These are phyloP conservation scores for Hymenoscyphus infarciens DNA, from an alignment of 2,329 filamentous ascomycete species.

Conservation along the genomic window DNA sequence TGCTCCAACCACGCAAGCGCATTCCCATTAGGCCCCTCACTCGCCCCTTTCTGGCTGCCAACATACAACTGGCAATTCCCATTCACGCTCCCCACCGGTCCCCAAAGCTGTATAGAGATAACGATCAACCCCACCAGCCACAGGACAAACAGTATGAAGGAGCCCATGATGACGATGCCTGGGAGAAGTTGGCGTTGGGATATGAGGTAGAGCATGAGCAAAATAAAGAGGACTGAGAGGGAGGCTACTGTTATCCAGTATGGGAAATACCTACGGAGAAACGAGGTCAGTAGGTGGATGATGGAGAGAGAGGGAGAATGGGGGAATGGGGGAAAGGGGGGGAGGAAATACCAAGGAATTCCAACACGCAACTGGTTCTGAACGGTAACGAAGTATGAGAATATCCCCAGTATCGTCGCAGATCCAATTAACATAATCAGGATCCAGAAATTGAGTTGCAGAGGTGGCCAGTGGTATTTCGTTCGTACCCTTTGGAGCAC, in stretches of 20 bases:
- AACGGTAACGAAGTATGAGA: slow-evolving; percentile 55
- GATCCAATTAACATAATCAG: slow-evolving; percentile 61
- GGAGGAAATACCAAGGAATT: slow-evolving; percentile 54
- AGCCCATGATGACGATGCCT: slow-evolving; percentile 63
- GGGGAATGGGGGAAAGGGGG: neutral
- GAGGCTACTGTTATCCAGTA: slow-evolving; percentile 58
- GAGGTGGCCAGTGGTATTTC: slow-evolving; percentile 64
- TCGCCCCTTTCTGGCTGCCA: slow-evolving; percentile 45
- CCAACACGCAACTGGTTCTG: slow-evolving; percentile 53
- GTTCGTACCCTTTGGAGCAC: slow-evolving; percentile 30
- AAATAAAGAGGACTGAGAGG: slow-evolving; percentile 64
- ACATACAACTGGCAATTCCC: slow-evolving; percentile 57
- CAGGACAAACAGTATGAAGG: slow-evolving; percentile 63
- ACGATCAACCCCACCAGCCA: slow-evolving; percentile 65
- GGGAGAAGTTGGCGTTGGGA: slow-evolving; percentile 57
- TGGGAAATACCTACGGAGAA: slow-evolving; percentile 56
- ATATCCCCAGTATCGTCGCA: slow-evolving; percentile 57
- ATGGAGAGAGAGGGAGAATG: neutral
- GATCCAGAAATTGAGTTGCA: slow-evolving; percentile 65
- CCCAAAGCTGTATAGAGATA: slow-evolving; percentile 60
- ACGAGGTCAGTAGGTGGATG: neutral
- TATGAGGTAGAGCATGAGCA: slow-evolving; percentile 61
- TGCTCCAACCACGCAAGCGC: slow-evolving; percentile 65
- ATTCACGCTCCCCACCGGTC: slow-evolving; percentile 55
- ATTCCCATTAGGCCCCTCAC: slow-evolving; percentile 47